Evolutionary conservation across 2,329 filamentous ascomycete genomes (phyloP), one percentile per base, ranked within the genome.

Genomic region (Colletotrichum sp.): DNA sequence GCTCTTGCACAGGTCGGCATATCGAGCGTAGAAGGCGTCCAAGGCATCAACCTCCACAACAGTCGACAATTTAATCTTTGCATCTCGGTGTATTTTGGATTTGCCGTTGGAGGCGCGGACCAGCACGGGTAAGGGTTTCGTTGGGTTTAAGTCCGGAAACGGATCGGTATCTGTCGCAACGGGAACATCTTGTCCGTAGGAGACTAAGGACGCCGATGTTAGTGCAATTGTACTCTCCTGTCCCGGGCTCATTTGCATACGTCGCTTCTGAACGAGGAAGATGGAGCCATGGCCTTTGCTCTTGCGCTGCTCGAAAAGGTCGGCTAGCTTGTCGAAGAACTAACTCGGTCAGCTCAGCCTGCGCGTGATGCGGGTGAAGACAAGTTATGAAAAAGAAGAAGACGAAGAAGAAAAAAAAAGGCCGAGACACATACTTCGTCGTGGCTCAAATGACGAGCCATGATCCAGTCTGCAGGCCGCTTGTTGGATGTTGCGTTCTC

Each of bases 1-100:
- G 0, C 90, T 88, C 88, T 98, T 98, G 86, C 96, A 98, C 5
- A 96, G 90, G 79, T 99, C 97, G 26, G 96, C 96, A 87, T 99
- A 99, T 68, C 92, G 90, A 34, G 88, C 87, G 84, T 96, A 99
- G 82, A 99, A 99, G 0, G 84, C 87, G 70, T 98, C 96, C 13
- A 99, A 84, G 7, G 94, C 92, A 74, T 93, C 91, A 1, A 94
- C 92, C 71, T 94, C 90, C 1, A 99, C 96, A 1, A 98, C 85
- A 0, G 97, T 99, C 4, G 95, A 95, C 30, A 98, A 83, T 84
- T 96, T 98, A 79, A 95, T 86, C 79, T 93, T 93, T 72, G 89
- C 84, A 55, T 88, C 84, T 71, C 89, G 89, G 78, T 90, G 88
- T 77, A 86, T 87, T 80, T 90, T 92, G 67, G 87, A 90, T 82